These are phyloP conservation scores for Fraxinus sp. DNA, from an alignment of 305 asterid species.

Conservation along the genomic window DNA sequence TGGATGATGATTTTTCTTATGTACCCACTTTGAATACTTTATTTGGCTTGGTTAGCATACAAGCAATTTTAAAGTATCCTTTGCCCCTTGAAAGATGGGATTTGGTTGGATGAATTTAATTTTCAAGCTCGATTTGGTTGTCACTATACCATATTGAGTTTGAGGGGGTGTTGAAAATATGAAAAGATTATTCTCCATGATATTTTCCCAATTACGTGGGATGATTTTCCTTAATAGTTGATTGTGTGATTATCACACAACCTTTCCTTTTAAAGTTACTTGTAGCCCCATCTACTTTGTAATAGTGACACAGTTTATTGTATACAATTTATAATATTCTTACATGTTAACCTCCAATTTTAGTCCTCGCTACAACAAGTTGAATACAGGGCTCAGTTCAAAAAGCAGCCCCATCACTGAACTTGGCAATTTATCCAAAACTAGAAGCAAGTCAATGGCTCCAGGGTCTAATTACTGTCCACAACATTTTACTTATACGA, in stretches of 20 bases:
- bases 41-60: background rate
- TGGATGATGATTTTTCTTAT: background rate
- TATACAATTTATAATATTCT: background rate
- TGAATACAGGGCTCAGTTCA: background rate
- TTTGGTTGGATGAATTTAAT: background rate
- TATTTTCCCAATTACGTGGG: background rate
- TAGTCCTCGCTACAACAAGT: background rate
- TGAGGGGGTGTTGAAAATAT: background rate
- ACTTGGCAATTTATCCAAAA: background rate
- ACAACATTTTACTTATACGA: background rate
- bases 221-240: background rate
- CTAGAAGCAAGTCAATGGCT: background rate
- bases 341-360: background rate
- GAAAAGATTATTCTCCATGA: background rate
- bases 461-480: background rate
- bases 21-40: background rate
- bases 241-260: background rate
- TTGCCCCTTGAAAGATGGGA: background rate
- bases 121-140: background rate
- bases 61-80: background rate
- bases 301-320: background rate
- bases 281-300: background rate
- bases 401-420: background rate
- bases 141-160: background rate
- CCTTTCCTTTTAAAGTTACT: background rate